Base-by-base conservation (phyloP, 2,329 filamentous ascomycete genomes). In the Zarea fungicola region DNA sequence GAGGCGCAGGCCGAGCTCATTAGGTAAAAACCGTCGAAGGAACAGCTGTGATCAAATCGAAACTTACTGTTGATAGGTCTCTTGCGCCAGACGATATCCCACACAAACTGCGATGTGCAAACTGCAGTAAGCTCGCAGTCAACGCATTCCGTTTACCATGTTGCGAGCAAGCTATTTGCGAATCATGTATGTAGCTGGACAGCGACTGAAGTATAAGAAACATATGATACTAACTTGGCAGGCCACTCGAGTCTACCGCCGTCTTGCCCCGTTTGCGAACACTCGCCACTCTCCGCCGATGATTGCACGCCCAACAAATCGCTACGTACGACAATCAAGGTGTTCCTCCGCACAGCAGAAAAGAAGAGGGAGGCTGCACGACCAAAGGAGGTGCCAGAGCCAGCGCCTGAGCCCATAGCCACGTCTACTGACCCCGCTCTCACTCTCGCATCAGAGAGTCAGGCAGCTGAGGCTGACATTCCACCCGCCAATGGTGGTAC, bases 101-200 rank as follows among this genome's bases (percentile, higher is more conserved):
- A n/a, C 89, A 91, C 61, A 96, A 96, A 75, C 79, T 99, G 55
- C 87, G 91, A 69, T 99, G 93, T 74, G 89, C 89, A 45, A 88
- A 89, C 58, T 99, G 93, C 71, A 93, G 87, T 71, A 90, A 88
- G 66, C 77, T 97, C 51, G 91, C 90, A 25, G 75, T 95, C 55
- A 95, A 96, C 65, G 89, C 92, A 8, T 95, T 89, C 65, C 87
- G 91, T 55, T 76, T 96, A 23, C 89, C 91, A 2, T 99, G 93
- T 70, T 99, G 93, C 67, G 93, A 96, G 62, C 92, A 95, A 64
- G 85, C 87, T 34, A 95, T 97, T 51, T 97, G 93, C 74, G 87
- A 92, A 62, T 78, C 75, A 56, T 99, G 93, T 96, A 73, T 62
- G 84, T 31, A 26, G 2, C 11, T 4, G 11, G 6, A 21, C 18